These are phyloP conservation scores for Torrubiella hemipterigena DNA, from an alignment of 2,329 filamentous ascomycete species.

Conservation along the genomic window DNA sequence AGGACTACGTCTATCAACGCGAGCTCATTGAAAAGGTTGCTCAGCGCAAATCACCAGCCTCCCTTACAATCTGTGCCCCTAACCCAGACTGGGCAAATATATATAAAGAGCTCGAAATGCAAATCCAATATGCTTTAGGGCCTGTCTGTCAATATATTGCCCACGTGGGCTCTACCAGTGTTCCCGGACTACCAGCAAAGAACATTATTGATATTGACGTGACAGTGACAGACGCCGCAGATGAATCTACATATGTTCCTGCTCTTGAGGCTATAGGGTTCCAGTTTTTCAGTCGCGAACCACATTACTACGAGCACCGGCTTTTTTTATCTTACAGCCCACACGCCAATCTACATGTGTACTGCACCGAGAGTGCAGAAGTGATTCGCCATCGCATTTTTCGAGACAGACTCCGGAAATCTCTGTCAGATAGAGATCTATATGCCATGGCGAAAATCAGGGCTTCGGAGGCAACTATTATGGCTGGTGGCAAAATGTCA, in stretches of 20 bases:
- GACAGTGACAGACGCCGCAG: conserved; percentile 20
- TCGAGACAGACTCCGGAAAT: conserved; percentile 24
- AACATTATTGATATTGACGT: conserved; percentile 35
- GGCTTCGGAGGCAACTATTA: conserved; percentile 16
- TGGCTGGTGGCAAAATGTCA: conserved; percentile 16
- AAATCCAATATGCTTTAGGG: conserved; percentile 16
- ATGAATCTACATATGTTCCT: conserved; percentile 24
- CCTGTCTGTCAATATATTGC: conserved; percentile 17
- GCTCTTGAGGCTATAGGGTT: conserved; percentile 26
- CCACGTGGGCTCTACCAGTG: conserved; percentile 34
- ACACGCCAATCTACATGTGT: conserved; percentile 30
- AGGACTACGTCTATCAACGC: too few species aligned
- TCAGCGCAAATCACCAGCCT: too few species aligned
- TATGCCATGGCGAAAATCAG: conserved; percentile 25
- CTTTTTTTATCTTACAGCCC: conserved; percentile 20
- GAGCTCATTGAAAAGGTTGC: too few species aligned
- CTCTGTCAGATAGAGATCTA: conserved; percentile 20
- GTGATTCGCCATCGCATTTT: conserved; percentile 25
- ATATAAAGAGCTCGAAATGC: conserved; percentile 13
- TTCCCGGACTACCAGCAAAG: conserved; percentile 32
- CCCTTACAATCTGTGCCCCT: conserved; percentile 6
- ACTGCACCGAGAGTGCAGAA: conserved; percentile 23
- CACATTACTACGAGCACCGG: conserved; percentile 28
- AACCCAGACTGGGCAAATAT: conserved; percentile 4
- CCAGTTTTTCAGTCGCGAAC: conserved; percentile 27